Evolutionary conservation across 2,329 filamentous ascomycete genomes (phyloP).

Genomic region (Cercospora nicotianae): DNA sequence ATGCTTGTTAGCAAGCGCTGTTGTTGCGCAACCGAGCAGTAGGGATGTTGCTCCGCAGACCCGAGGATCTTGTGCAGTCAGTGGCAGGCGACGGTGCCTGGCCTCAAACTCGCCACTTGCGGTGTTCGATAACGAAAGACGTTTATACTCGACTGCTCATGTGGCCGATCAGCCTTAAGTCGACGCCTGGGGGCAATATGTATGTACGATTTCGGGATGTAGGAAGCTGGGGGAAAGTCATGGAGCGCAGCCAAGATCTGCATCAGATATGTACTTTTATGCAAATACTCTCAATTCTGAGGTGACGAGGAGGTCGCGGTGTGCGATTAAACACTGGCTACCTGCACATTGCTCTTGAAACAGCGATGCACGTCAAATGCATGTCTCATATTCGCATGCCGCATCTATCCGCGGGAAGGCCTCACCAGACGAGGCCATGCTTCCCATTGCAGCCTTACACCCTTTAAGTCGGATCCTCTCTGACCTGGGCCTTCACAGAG

Average conservation of each 20-base stretch:
- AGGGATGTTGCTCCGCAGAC: neutral
- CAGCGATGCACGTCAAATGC: neutral
- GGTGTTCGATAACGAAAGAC: neutral
- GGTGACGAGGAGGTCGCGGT: neutral
- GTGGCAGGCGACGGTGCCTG: neutral
- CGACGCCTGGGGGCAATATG: neutral
- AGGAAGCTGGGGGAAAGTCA: neutral
- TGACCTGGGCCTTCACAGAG: neutral
- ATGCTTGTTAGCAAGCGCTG: neutral
- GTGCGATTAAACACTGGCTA: too few relatives aligned
- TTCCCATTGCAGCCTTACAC: neutral
- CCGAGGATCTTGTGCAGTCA: neutral
- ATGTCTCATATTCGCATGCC: neutral
- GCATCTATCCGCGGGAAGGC: too few relatives aligned
- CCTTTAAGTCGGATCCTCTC: neutral
- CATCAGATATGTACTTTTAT: neutral
- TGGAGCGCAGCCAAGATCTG: neutral
- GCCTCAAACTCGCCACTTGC: neutral
- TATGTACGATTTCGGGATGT: neutral
- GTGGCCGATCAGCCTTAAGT: neutral
- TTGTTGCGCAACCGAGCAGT: too few relatives aligned
- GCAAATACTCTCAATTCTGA: neutral
- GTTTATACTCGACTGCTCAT: neutral
- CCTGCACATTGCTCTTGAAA: neutral
- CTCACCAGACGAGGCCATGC: too few relatives aligned